Base-by-base conservation (phyloP, 1,284 basidiomycete species). In the Ustilago nuda region DNA sequence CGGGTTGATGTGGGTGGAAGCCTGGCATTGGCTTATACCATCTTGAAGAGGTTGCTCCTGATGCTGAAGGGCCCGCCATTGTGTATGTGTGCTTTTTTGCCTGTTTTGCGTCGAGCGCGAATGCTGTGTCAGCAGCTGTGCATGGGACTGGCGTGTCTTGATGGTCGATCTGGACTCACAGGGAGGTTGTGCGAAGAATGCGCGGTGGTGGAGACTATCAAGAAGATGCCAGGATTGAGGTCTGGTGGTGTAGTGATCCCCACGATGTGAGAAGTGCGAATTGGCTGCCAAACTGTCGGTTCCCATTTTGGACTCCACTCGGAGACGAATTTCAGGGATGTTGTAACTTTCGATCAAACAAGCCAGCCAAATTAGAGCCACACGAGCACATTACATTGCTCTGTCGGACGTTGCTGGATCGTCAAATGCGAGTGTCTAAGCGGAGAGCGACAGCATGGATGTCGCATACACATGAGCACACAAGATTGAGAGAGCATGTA, bases 1-100 rank as follows among this genome's bases (percentile, higher is more conserved):
- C 76, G 45, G 84, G 84, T 19, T 66, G 73, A 64, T 85, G 84
- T 32, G 84, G 84, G 54, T 73, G 67, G 62, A 85, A 85, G 45
- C 81, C 82, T 23, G 67, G 55, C 64, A 74, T 77, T 41, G 84
- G 81, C 46, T 63, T 74, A 64, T 78, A 84, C 80, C 81, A 85
- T 43, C 80, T 51, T 17, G 66, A 69, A 3, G 78, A 54, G 3
- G 54, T 45, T 8, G 67, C 64, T 53, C 58, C 59, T 66, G 63
- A 32, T 19, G 43, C 59, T 63, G 63, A 33, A 15, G 43, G 32
- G 15, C 62, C 73, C 43, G 68, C 68, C 68, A 76, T 76, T 32
- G 19, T 70, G 48, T 36, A 13, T 37, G 36, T 17, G 48, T 30
- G 48, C 30, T 50, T 32, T 32, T 8, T 32, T 27, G 48, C 48